Evolutionary conservation across 106 monocot species (phyloP).

Genomic region (Allium cepa): DNA sequence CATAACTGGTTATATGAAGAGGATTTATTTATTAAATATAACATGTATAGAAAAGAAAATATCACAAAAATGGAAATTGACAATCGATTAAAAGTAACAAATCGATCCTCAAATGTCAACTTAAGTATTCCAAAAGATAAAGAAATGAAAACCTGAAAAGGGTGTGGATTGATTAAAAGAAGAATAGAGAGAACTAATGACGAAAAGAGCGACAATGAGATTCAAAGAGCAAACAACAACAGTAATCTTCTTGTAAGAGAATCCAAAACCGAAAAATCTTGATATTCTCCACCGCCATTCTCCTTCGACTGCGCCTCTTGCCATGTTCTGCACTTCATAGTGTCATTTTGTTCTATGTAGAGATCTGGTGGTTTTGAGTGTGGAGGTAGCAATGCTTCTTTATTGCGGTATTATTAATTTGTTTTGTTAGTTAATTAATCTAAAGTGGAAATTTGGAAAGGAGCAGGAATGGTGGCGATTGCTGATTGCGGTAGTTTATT

Average conservation of each 20-base stretch:
- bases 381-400: too few relatives aligned
- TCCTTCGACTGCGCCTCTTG: slow-evolving; percentile 12
- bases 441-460: too few relatives aligned
- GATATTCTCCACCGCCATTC: slow-evolving; percentile 15
- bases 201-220: slow-evolving; percentile 47
- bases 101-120: not conserved
- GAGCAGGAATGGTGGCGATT: too few relatives aligned
- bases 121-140: not conserved
- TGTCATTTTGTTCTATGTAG: not conserved
- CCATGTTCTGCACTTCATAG: not conserved
- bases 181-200: slow-evolving; percentile 45
- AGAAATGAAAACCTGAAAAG: slow-evolving; percentile 10
- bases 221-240: slow-evolving; percentile 62
- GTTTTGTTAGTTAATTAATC: too few relatives aligned
- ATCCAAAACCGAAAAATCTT: not conserved
- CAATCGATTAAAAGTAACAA: not conserved
- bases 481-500: too few relatives aligned
- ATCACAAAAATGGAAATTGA: too few relatives aligned
- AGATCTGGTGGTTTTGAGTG: too few relatives aligned
- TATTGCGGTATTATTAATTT: too few relatives aligned
- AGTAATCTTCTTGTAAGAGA: slow-evolving; percentile 59
- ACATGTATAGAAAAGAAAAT: too few relatives aligned
- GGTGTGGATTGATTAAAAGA: slow-evolving; percentile 8
- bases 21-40: too few relatives aligned
- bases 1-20: not conserved